Evolutionary conservation across 129 eudicot genomes (phyloP), one percentile per base, ranked within the genome.

Genomic region (Cynara cardunculus): DNA sequence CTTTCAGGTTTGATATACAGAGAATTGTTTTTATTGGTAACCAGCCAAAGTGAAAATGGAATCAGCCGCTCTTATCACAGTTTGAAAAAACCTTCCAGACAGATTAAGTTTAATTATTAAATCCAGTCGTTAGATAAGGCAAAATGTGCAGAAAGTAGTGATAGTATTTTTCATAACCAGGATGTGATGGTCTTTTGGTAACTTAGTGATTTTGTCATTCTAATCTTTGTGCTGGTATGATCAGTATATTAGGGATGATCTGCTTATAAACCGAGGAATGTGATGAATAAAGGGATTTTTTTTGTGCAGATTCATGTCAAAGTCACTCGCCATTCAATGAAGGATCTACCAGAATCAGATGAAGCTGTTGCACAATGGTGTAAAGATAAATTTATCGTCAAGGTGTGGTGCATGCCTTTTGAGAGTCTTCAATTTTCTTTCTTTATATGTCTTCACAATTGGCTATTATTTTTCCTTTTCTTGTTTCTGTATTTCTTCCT

Each of bases 281-380:
- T 10, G 30, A 21, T 25, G n/a, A 24, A 31, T 24, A 19, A 19
- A 21, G 10, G 24, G 28, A 7, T 21, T 56, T 21, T 9, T 56
- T 62, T 32, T 71, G 28, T 87, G 91, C 85, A 94, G 98, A 85
- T 92, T 69, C 96, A 94, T 83, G 96, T 94, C 71, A 96, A 88
- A 82, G 79, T 94, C 67, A 92, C 88, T 78, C 86, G 98, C 62
- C 97, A 92, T 81, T 71, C 75, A 80, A 94, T 94, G 98, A 94
- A 87, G 79, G 98, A 94, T 87, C 81, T 94, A 62, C 98, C 98
- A 44, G 94, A 92, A 83, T 62, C 91, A 6, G 97, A 92, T 81
- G 98, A 94, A 80, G 90, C 85, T 66, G 89, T 90, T 86, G 97
- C 98, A 37, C 97, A 92, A 76, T 94, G 98, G 98, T 94, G 98